Percentiles rank a stretch among this genome's conserved stretches.
Evolutionary conservation across 495 filamentous ascomycete genomes (phyloP).

Genomic region (Neurospora sp.): DNA sequence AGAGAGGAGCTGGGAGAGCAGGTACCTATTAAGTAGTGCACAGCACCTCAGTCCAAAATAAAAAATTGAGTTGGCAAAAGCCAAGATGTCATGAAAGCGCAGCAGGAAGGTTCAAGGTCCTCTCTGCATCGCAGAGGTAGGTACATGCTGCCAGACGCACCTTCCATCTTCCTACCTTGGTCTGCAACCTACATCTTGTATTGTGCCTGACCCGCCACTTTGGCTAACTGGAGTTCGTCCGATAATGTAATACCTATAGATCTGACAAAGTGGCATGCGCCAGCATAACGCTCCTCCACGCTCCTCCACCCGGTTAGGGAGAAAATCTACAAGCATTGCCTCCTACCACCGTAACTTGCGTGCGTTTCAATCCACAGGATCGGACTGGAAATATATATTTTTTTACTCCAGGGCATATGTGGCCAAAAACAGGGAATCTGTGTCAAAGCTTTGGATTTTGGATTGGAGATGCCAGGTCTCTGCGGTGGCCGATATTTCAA

Average conservation of each 20-base stretch:
- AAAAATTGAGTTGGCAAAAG: neutral
- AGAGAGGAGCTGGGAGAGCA: neutral
- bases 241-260: too few relatives aligned
- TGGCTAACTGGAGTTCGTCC: neutral
- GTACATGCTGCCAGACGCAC: neutral
- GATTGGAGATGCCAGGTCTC: too few relatives aligned
- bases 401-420: neutral
- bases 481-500: too few relatives aligned
- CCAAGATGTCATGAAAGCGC: neutral
- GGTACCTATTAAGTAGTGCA: neutral
- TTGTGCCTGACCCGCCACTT: neutral
- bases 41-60: neutral
- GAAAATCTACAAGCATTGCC: too few relatives aligned
- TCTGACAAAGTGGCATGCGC: too few relatives aligned
- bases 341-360: neutral
- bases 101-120: neutral
- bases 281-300: too few relatives aligned
- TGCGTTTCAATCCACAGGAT: neutral
- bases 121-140: neutral
- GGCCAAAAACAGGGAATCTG: neutral
- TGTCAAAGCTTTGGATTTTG: neutral
- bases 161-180: neutral
- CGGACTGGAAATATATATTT: too few relatives aligned
- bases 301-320: too few relatives aligned
- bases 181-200: neutral